phyloP scores from a whole-genome alignment of 768 basidiomycete genomes.

The Neoboletus brunneissimus region DNA sequence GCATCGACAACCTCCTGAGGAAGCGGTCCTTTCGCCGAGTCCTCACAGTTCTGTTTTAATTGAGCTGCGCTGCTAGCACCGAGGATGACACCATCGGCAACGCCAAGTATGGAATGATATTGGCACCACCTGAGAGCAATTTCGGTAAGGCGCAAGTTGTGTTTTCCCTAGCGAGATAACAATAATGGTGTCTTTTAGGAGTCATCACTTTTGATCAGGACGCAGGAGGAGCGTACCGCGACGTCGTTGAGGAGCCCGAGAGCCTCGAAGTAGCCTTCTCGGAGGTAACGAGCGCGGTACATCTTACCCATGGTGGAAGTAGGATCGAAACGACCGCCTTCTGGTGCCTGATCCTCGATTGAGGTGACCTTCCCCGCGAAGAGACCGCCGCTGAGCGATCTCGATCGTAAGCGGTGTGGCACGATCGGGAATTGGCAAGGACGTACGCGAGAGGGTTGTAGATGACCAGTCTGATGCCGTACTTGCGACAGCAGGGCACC shows the following conservation, averaged over 20 bases:
- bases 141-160: constrained; percentile 49
- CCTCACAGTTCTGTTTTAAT: constrained; percentile 42
- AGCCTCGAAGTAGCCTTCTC: constrained; percentile 42
- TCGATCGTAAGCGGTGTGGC: background rate
- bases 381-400: constrained; percentile 4
- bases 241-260: constrained; percentile 39
- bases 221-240: constrained; percentile 32
- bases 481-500: constrained; percentile 57
- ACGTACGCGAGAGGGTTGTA: constrained; percentile 54
- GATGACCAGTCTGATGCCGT: constrained; percentile 52
- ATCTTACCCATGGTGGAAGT: constrained; percentile 37
- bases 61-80: constrained; percentile 48
- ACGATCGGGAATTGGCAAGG: background rate
- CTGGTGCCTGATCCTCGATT: constrained; percentile 26
- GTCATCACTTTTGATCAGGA: background rate
- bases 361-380: constrained; percentile 48
- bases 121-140: constrained; percentile 62
- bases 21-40: constrained; percentile 52
- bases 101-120: constrained; percentile 48
- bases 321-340: constrained; percentile 44
- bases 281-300: constrained; percentile 47
- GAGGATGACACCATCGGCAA: constrained; percentile 45
- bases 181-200: background rate
- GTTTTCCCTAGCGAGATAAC: constrained; percentile 26
- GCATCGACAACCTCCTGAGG: constrained; percentile 50